Evolutionary conservation across 2,329 filamentous ascomycete genomes (phyloP).

Genomic region (Talaromyces sp.): DNA sequence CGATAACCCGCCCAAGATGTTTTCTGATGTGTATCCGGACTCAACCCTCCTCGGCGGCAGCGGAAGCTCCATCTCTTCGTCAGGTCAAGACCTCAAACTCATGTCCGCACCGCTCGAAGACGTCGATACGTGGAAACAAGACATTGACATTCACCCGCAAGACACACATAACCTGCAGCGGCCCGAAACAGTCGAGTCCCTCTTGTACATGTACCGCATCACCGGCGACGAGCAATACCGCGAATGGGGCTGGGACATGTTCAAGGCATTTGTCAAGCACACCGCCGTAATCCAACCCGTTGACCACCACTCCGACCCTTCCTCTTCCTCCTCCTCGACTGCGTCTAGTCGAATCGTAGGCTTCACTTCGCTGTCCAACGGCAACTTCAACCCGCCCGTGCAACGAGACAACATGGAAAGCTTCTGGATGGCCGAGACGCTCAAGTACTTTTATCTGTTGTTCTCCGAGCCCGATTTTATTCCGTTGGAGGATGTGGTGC

Average conservation of each 20-base stretch:
- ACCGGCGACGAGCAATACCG: slow-evolving; percentile 85
- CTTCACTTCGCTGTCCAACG: slow-evolving; percentile 76
- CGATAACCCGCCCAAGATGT: slow-evolving; percentile 57
- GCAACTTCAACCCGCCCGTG: slow-evolving; percentile 63
- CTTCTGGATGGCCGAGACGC: slow-evolving; percentile 96
- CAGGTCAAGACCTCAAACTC: slow-evolving; percentile 24
- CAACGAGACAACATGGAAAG: slow-evolving; percentile 93
- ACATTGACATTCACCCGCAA: slow-evolving; percentile 73
- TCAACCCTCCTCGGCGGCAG: slow-evolving; percentile 19
- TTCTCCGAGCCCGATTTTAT: slow-evolving; percentile 81
- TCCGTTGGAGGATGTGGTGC: slow-evolving; percentile 78
- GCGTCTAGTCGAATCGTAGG: slow-evolving; percentile 42
- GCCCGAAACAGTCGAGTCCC: slow-evolving; percentile 90
- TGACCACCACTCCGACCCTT: background rate
- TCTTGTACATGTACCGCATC: slow-evolving; percentile 99
- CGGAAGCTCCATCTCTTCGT: background rate
- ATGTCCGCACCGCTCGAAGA: slow-evolving; percentile 31
- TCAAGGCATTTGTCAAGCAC: slow-evolving; percentile 81
- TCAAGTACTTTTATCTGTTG: slow-evolving; percentile 96
- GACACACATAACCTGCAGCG: slow-evolving; percentile 91
- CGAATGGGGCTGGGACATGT: slow-evolving; percentile 99
- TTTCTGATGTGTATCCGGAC: slow-evolving; percentile 33
- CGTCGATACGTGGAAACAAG: slow-evolving; percentile 58
- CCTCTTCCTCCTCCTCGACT: background rate
- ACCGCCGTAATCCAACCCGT: slow-evolving; percentile 70